These are phyloP conservation scores for Aureobasidium lini DNA, from an alignment of 2,329 filamentous ascomycete genomes.

Conservation along the genomic window DNA sequence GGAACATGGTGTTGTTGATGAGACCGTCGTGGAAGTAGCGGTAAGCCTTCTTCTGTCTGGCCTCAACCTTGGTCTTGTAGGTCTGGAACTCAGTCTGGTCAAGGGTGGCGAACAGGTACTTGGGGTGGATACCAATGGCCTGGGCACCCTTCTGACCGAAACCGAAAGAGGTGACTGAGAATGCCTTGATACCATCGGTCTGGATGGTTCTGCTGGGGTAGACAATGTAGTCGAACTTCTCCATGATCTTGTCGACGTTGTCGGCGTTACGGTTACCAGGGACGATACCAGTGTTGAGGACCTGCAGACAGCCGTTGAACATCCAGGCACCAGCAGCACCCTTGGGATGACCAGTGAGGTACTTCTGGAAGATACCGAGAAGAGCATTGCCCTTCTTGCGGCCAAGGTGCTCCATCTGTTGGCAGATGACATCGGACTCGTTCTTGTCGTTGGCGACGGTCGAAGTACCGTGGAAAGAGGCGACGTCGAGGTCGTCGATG, in stretches of 20 bases:
- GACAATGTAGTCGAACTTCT: conserved; percentile 95
- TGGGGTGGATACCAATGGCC: conserved; percentile 92
- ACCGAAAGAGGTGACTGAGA: conserved; percentile 97
- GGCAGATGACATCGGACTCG: conserved; percentile 93
- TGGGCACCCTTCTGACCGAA: conserved; percentile 99
- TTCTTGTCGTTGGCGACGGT: conserved; percentile 99
- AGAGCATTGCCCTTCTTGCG: conserved; percentile 95
- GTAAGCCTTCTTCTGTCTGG: conserved; percentile 97
- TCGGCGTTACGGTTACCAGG: conserved; percentile 97
- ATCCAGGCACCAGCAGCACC: conserved; percentile 99
- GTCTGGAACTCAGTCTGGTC: conserved; percentile 73
- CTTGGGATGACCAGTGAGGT: conserved; percentile 97
- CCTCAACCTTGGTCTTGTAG: conserved; percentile 83
- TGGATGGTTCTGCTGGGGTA: conserved; percentile 94
- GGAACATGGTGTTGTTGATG: conserved; percentile 96
- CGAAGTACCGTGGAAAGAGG: conserved; percentile 97
- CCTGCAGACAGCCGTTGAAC: conserved; percentile 96
- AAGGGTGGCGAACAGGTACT: conserved; percentile 90
- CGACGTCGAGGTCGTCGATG: conserved; percentile 88
- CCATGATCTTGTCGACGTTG: conserved; percentile 93
- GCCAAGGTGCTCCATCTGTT: conserved; percentile 90
- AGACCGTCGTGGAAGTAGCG: conserved; percentile 97
- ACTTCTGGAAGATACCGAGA: conserved; percentile 98
- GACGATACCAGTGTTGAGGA: conserved; percentile 87
- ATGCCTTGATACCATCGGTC: conserved; percentile 96